Percentiles rank a stretch among this genome's conserved stretches.
Conservation (phyloP, 2,329 filamentous ascomycete genomes). For the Phyllosticta ampelicida region DNA sequence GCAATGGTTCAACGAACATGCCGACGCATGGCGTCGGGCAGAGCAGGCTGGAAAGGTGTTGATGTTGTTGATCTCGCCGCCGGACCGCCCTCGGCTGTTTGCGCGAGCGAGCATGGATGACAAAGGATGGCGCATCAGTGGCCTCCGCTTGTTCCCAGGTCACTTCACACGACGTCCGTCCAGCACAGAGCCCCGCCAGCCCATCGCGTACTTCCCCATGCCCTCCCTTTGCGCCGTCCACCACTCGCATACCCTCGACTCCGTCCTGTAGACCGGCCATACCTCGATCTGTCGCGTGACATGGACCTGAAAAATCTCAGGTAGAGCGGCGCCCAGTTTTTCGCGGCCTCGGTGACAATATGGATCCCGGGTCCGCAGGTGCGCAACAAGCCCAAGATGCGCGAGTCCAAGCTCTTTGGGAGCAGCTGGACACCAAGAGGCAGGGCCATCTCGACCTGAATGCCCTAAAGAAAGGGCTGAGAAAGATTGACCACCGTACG, state of each 20-base stretch:
- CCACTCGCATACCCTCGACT: constrained; percentile 11
- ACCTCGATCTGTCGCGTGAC: constrained; percentile 1
- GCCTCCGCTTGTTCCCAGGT: background rate
- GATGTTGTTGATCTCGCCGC: constrained; percentile 10
- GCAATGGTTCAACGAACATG: background rate
- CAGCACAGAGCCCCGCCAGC: constrained; percentile 8
- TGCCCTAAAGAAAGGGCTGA: constrained; percentile 73
- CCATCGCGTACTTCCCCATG: constrained; percentile 2
- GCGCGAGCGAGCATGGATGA: background rate
- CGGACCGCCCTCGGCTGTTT: constrained; percentile 15
- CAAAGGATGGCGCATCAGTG: background rate
- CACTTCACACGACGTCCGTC: background rate
- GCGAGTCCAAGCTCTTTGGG: constrained; percentile 76
- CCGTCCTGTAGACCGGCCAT: background rate
- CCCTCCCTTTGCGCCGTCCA: constrained; percentile 13
- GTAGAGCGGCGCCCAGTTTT: constrained; percentile 18
- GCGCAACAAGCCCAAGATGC: constrained; percentile 71
- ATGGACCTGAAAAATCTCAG: constrained; percentile 30
- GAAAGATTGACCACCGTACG: constrained; percentile 85
- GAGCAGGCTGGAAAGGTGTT: background rate
- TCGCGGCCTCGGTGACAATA: constrained; percentile 31
- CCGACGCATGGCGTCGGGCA: background rate
- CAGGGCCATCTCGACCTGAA: constrained; percentile 75
- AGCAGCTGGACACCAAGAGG: constrained; percentile 62
- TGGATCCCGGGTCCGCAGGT: constrained; percentile 66